A percentile compares a stretch with the other conserved stretches of the same genome.
Evolutionary conservation across 2,329 filamentous ascomycete genomes (phyloP).

Genomic region (Lecanosticta acicola): DNA sequence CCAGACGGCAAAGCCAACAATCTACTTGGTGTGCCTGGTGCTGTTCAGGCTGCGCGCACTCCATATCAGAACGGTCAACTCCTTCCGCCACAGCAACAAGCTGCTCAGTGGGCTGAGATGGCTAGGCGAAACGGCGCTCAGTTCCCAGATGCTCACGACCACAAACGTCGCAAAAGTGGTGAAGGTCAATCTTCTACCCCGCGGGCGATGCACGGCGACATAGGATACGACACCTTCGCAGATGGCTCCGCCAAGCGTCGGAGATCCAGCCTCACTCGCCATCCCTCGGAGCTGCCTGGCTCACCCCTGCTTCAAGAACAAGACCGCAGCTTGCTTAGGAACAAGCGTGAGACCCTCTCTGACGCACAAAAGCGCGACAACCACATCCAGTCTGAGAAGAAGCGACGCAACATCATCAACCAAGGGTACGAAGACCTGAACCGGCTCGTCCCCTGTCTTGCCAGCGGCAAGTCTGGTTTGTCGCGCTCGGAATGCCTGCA

Average conservation of each 20-base stretch:
- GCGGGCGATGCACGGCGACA: neutral
- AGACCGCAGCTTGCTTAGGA: slow-evolving; percentile 7
- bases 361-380: slow-evolving; percentile 81
- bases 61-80: neutral
- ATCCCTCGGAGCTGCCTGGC: neutral
- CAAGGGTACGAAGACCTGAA: slow-evolving; percentile 77
- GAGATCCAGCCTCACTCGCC: slow-evolving; percentile 1
- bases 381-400: slow-evolving; percentile 83
- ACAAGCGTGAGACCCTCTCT: slow-evolving; percentile 51
- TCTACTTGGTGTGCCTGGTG: slow-evolving; percentile 12
- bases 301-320: neutral
- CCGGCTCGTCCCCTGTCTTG: slow-evolving; percentile 67
- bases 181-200: neutral
- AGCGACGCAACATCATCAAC: slow-evolving; percentile 74
- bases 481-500: slow-evolving; percentile 77
- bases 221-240: neutral
- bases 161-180: slow-evolving; percentile 7
- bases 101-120: slow-evolving; percentile 4
- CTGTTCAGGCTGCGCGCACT: slow-evolving; percentile 4
- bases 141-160: neutral
- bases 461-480: slow-evolving; percentile 57
- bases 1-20: slow-evolving; percentile 9
- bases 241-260: slow-evolving; percentile 1
- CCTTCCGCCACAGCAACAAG: neutral
- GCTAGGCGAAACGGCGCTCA: neutral